phyloP scores from a whole-genome alignment of 768 basidiomycete species.

The Russula emetica region DNA sequence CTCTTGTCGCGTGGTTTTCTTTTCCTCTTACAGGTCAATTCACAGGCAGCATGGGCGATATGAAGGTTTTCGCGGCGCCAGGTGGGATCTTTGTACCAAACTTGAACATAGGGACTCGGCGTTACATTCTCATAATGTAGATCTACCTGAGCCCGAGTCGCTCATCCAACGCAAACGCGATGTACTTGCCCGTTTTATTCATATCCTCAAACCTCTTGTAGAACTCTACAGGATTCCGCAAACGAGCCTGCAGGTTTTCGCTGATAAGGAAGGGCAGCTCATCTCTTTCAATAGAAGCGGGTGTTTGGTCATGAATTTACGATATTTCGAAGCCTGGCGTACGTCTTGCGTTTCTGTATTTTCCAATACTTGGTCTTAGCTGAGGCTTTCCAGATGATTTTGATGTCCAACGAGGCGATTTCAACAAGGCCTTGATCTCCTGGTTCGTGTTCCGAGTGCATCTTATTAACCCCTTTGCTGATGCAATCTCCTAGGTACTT shows the following conservation, averaged over 20 bases:
- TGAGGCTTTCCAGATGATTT: slow-evolving; percentile 53
- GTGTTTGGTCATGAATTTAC: slow-evolving; percentile 81
- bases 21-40: background rate
- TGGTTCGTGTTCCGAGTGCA: slow-evolving; percentile 46
- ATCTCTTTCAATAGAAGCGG: slow-evolving; percentile 93
- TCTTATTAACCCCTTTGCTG: background rate
- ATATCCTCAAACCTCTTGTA: slow-evolving; percentile 60
- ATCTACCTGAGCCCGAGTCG: slow-evolving; percentile 47
- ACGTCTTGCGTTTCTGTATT: slow-evolving; percentile 35
- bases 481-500: slow-evolving; percentile 62
- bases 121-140: slow-evolving; percentile 37
- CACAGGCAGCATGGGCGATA: slow-evolving; percentile 10
- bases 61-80: slow-evolving; percentile 5
- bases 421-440: slow-evolving; percentile 66
- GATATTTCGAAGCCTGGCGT: slow-evolving; percentile 88
- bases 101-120: background rate
- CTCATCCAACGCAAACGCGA: slow-evolving; percentile 54
- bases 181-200: slow-evolving; percentile 66
- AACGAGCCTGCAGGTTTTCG: slow-evolving; percentile 79
- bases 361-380: background rate
- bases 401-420: slow-evolving; percentile 53
- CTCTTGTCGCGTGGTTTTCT: background rate
- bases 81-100: slow-evolving; percentile 11
- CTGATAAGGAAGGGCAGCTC: slow-evolving; percentile 69
- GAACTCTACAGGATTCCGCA: slow-evolving; percentile 70